Base-by-base conservation (phyloP, 139 green algal species). In the Marvania coccoides region DNA sequence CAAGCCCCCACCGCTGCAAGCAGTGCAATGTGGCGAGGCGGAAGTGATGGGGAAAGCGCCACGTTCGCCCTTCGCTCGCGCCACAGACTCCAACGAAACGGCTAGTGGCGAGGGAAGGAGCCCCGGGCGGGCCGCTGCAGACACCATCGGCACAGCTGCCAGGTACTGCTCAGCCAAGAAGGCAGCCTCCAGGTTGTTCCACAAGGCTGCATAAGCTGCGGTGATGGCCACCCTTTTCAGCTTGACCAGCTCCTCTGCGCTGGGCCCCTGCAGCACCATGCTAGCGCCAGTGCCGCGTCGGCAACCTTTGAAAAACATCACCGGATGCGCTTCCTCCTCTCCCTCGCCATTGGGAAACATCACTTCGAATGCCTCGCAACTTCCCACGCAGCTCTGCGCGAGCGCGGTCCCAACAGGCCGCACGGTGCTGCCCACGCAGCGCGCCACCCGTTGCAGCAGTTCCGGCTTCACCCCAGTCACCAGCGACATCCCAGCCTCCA, bases 291-390 rank as follows among this genome's bases (percentile, higher is more conserved):
- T 74, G 24, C 78, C 77, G 3, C 70, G 63, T 1, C 77, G 69
- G 70, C 79, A 91, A 46, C 81, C 83, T 30, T 88, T 85, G 56
- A 96, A 88, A n/a, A 76, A 71, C 85, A 96, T 90, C 13, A 95
- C 76, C 14, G 54, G 34, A 2, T 62, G 39, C 0, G 54, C 26
- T 30, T 19, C 42, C 37, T 4, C 15, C 6, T 63, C 51, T 59
- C 29, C 51, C 9, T 35, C 10, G 28, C 51, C 51, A 12, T 59
- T 35, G 10, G 13, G 55, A 10, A n/a, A 15, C 10, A 63, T 24
- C 12, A 63, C 10, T 9, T 47, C 12, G 6, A 63, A 46, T 9
- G 9, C 55, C 36, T 47, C 15, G 36, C 55, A 63, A 47, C 12
- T 46, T 6, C 12, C 55, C 6, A 63, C 55, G 15, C 26, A 46